These are phyloP conservation scores for Agapanthus africanus DNA, from an alignment of 106 monocot genomes.

Conservation along the genomic window DNA sequence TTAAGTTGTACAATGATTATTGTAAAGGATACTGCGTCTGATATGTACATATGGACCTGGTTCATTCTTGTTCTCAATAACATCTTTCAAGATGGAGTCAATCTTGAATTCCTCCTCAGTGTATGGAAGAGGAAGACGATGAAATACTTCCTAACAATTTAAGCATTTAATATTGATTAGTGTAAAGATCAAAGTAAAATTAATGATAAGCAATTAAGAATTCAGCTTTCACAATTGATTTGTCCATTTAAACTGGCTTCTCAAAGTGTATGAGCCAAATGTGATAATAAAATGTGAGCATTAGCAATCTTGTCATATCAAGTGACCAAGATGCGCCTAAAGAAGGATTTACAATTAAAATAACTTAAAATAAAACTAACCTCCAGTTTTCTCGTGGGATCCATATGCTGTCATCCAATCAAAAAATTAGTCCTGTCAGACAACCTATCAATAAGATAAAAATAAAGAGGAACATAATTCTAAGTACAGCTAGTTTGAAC, in stretches of 20 bases:
- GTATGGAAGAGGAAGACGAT: constrained; percentile 82
- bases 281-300: not conserved
- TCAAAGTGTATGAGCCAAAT: not conserved
- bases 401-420: constrained; percentile 63
- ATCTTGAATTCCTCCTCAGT: constrained; percentile 60
- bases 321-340: not conserved
- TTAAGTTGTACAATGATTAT: not conserved
- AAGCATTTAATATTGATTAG: constrained; percentile 9
- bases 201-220: not conserved
- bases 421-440: constrained; percentile 54
- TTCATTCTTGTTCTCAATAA: constrained; percentile 31
- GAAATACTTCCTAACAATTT: constrained; percentile 68
- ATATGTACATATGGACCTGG: constrained; percentile 81
- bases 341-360: not conserved
- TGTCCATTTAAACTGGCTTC: not conserved
- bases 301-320: not conserved
- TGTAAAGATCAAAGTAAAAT: not conserved
- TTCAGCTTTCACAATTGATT: not conserved
- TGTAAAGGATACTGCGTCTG: constrained; percentile 87
- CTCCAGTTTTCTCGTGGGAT: constrained; percentile 53
- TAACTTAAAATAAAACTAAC: constrained; percentile 29
- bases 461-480: constrained; percentile 23
- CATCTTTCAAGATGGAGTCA: constrained; percentile 45
- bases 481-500: not conserved
- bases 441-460: constrained; percentile 37